Conservation (phyloP, 495 filamentous ascomycete genomes). For the Astrocystis sublimbata region DNA sequence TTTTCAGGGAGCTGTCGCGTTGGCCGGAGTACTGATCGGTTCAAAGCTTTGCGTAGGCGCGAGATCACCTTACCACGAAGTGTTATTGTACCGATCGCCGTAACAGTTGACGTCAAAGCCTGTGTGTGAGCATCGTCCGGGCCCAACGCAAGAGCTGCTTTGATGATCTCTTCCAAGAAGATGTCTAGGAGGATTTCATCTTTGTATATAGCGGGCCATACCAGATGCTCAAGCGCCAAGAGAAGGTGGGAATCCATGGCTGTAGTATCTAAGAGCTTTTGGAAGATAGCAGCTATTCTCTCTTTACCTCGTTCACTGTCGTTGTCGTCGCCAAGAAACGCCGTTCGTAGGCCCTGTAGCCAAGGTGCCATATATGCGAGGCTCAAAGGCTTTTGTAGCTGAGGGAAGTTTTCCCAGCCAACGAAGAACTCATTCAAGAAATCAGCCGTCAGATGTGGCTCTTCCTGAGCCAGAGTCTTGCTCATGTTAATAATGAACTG, state of each 20-base stretch:
- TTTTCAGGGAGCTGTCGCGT: conserved; percentile 63
- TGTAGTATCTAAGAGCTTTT: conserved; percentile 63
- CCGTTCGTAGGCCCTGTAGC: conserved; percentile 58
- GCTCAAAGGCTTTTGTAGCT: conserved; percentile 62
- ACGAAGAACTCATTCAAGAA: conserved; percentile 70
- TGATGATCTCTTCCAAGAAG: conserved; percentile 63
- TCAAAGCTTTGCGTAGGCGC: conserved; percentile 62
- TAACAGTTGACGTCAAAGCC: conserved; percentile 59
- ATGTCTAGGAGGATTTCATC: conserved; percentile 63
- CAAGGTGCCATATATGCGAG: conserved; percentile 68
- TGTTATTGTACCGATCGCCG: conserved; percentile 60
- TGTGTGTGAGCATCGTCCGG: conserved; percentile 59
- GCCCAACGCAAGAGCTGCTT: conserved; percentile 57
- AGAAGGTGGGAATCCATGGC: conserved; percentile 57
- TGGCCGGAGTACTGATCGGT: conserved; percentile 61
- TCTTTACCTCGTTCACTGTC: conserved; percentile 64
- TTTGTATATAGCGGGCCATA: conserved; percentile 62
- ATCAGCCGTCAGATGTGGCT: conserved; percentile 65
- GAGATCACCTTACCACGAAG: conserved; percentile 62
- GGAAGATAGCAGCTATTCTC: conserved; percentile 59
- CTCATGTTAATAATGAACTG: conserved; percentile 64
- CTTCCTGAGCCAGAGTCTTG: conserved; percentile 58
- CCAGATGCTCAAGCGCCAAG: conserved; percentile 58
- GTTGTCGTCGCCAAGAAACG: conserved; percentile 54
- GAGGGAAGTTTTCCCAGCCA: conserved; percentile 65